Conservation (phyloP, 2,329 filamentous ascomycete genomes). For the Cordyceps militaris region DNA sequence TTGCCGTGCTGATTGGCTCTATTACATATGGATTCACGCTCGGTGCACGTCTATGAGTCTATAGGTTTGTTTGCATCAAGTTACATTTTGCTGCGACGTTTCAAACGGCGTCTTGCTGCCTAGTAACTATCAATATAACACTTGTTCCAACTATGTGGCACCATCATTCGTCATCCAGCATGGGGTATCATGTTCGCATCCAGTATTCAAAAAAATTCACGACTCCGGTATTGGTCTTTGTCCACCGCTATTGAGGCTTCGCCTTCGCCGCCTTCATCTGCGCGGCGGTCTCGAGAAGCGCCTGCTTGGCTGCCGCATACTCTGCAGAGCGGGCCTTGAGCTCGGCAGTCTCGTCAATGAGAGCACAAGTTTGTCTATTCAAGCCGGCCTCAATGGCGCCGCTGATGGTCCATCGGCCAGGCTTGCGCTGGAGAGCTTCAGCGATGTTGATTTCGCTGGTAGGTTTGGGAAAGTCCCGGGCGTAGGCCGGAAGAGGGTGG, state of each 20-base stretch:
- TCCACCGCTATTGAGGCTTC: conserved; percentile 20
- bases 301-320: conserved; percentile 41
- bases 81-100: neutral
- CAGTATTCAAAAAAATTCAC: neutral
- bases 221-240: neutral
- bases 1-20: conserved; percentile 61
- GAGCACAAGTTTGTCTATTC: conserved; percentile 16
- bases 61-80: neutral
- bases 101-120: neutral
- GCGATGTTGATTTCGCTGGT: conserved; percentile 32
- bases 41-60: conserved; percentile 36
- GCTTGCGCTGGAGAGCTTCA: conserved; percentile 36
- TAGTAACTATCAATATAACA: neutral
- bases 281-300: conserved; percentile 30
- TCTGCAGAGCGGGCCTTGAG: conserved; percentile 29
- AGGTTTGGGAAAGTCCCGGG: conserved; percentile 36
- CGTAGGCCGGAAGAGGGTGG: conserved; percentile 29
- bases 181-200: conserved; percentile 4
- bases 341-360: conserved; percentile 21
- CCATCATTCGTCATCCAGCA: neutral
- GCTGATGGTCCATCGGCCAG: conserved; percentile 35
- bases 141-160: neutral
- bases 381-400: conserved; percentile 27
- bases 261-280: conserved; percentile 12
- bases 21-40: conserved; percentile 74